Base-by-base conservation (phyloP, 1,284 basidiomycete genomes). In the Rugiboletus extremiorientalis region DNA sequence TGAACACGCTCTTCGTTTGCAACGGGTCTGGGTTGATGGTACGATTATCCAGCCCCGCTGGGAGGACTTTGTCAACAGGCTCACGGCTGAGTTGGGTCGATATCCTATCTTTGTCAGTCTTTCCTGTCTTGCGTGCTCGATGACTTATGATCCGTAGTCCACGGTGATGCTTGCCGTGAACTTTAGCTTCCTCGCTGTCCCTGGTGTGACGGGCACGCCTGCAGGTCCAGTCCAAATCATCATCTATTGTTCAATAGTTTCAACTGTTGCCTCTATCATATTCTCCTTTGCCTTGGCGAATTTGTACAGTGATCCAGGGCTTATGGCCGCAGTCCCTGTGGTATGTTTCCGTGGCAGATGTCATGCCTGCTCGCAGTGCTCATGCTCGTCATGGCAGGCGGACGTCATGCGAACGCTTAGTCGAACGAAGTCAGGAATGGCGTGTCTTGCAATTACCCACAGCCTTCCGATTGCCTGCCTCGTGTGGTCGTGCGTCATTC, bases 61-160 rank as follows among this genome's bases (percentile, higher is more conserved):
- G 68, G 63, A 68, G 18, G 58, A 68, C 6, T 79, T 78, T 42
- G 75, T 83, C 18, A 60, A 67, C 10, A 78, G 76, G 50, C 63
- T 84, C 33, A 76, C 73, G 16, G 63, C 65, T 2, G 82, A 86
- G 59, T 82, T 84, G 79, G 70, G 74, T 48, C 77, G 82, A 41
- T 78, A 78, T 56, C 74, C 79, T 25, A 72, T 85, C 18, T 78
- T 77, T 58, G 84, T 84, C 53, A 34, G 81, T 70, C 10, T 9
- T 15, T 2, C 2, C 8, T 33, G 7, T 15, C 42, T 33, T 20
- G 1, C 18, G 2, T 36, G 10, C 14, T 5, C 1, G 18, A n/a
- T 23, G 10, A 36, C 52, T 62, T n/a, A 68, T 16, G 20, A 11
- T 4, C 31, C 5, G 12, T 25, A 69, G 64, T 69, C 63, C 4